phyloP scores from a whole-genome alignment of 768 basidiomycete species.

The Tulasnella calospora region DNA sequence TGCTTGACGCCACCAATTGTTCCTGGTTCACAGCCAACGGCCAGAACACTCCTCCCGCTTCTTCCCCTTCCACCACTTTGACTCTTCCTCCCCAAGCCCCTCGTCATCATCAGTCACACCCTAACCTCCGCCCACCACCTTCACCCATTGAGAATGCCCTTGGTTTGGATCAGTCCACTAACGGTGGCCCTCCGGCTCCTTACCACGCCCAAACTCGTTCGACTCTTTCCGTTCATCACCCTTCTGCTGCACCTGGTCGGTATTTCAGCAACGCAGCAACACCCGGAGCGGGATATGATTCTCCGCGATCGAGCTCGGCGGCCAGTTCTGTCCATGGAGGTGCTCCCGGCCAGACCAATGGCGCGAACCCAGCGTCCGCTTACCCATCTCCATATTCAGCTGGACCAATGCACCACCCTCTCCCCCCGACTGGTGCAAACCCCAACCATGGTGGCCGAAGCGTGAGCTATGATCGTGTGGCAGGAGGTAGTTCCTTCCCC shows the following conservation, averaged over 20 bases:
- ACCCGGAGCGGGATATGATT: constrained; percentile 27
- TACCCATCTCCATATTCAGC: constrained; percentile 42
- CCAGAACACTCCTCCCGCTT: constrained; percentile 7
- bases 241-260: neutral
- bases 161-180: constrained; percentile 14
- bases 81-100: constrained; percentile 24
- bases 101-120: constrained; percentile 21
- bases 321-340: constrained; percentile 52
- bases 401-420: constrained; percentile 45
- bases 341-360: constrained; percentile 38
- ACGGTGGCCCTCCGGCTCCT: neutral
- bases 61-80: constrained; percentile 24
- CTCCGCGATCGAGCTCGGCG: constrained; percentile 42
- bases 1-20: neutral
- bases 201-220: neutral
- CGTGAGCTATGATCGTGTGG: constrained; percentile 27
- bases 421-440: constrained; percentile 43
- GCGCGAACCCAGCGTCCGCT: constrained; percentile 48
- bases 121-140: constrained; percentile 15
- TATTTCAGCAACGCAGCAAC: neutral
- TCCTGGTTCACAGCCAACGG: neutral
- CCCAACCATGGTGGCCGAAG: constrained; percentile 33
- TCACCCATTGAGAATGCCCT: constrained; percentile 21
- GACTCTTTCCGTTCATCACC: neutral
- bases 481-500: constrained; percentile 16